Percentiles rank a stretch among this genome's conserved stretches.
These are phyloP conservation scores for Leccinum subfulvum DNA, from an alignment of 1,284 basidiomycete species.

Conservation along the genomic window DNA sequence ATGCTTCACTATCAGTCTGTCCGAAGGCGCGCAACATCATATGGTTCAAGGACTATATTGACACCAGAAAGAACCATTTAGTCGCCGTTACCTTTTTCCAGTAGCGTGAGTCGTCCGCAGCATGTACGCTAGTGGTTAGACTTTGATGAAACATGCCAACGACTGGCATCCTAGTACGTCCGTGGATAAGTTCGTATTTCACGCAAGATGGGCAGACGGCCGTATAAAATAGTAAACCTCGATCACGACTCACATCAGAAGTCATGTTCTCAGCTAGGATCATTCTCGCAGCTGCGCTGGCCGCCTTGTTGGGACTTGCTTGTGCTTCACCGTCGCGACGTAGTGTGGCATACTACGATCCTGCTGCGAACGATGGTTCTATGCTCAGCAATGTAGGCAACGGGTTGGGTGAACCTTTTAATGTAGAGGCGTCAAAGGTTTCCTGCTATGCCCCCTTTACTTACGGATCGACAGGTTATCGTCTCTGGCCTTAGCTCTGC, in stretches of 20 bases:
- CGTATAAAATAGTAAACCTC: neutral
- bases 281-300: neutral
- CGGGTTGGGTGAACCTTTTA: slow-evolving; percentile 57
- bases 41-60: neutral
- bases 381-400: slow-evolving; percentile 49
- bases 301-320: slow-evolving; percentile 3
- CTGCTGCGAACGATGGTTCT: slow-evolving; percentile 47
- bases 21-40: neutral
- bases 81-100: neutral
- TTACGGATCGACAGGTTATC: slow-evolving; percentile 44
- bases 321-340: slow-evolving; percentile 2
- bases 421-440: slow-evolving; percentile 37
- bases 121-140: neutral
- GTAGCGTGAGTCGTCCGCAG: neutral
- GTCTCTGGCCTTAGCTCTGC: slow-evolving; percentile 56
- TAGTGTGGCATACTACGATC: slow-evolving; percentile 43
- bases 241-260: neutral
- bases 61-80: neutral
- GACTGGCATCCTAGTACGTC: neutral
- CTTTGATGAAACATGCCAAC: neutral
- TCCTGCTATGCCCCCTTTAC: neutral
- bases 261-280: slow-evolving; percentile 3
- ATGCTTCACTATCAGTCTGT: no score
- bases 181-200: neutral
- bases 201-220: neutral